Evolutionary conservation across 192 early-diverging fungal species (phyloP).

Genomic region (Radiomyces spectabilis): DNA sequence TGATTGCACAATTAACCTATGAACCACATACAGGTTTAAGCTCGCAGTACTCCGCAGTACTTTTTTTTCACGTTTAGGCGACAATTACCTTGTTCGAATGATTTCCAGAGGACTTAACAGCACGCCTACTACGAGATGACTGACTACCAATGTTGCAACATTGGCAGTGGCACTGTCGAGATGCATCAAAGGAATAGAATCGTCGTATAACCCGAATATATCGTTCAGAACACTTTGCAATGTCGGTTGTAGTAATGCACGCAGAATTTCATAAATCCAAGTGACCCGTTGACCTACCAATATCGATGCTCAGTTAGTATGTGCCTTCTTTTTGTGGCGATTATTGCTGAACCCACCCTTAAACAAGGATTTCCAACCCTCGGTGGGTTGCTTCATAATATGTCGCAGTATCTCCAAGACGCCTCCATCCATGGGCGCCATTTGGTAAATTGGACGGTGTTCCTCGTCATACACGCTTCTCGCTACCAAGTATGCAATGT

Average conservation of each 20-base stretch:
- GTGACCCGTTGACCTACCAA: conserved; percentile 47
- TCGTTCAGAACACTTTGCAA: conserved; percentile 86
- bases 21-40: not conserved
- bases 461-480: conserved; percentile 40
- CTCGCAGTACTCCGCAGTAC: too few relatives aligned
- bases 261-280: conserved; percentile 67
- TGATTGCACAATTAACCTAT: conserved; percentile 59
- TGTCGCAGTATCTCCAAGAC: conserved; percentile 41
- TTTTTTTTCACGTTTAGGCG: too few relatives aligned
- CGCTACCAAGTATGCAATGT: too few relatives aligned
- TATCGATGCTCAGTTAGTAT: not conserved
- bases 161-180: conserved; percentile 48
- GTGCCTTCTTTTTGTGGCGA: conserved; percentile 29
- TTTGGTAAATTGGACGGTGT: conserved; percentile 49
- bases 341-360: conserved; percentile 34
- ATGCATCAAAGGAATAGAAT: conserved; percentile 56
- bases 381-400: conserved; percentile 52
- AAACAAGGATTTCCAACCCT: conserved; percentile 47
- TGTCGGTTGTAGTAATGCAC: conserved; percentile 64
- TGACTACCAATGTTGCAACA: conserved; percentile 59
- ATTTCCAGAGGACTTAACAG: conserved; percentile 86
- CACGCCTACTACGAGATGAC: conserved; percentile 68
- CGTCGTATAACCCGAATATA: conserved; percentile 78
- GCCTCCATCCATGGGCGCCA: conserved; percentile 46
- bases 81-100: conserved; percentile 65